These are phyloP conservation scores for Fomitopsis betulina DNA, from an alignment of 1,284 basidiomycete genomes.

Conservation along the genomic window DNA sequence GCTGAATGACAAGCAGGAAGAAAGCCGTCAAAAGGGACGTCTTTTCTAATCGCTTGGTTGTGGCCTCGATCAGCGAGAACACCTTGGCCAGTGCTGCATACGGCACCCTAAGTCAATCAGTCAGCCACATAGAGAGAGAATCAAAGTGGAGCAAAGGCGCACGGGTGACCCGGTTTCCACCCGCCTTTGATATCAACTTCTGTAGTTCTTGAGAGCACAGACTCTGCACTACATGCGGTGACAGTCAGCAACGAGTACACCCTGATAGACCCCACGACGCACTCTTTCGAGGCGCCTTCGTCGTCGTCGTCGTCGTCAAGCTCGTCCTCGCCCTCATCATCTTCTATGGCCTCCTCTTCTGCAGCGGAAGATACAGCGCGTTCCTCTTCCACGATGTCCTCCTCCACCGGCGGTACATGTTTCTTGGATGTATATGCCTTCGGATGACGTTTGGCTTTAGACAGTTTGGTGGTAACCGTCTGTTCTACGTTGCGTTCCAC, in stretches of 20 bases:
- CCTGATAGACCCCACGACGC: conserved; percentile 14
- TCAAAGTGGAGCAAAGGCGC: conserved; percentile 27
- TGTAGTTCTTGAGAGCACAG: conserved; percentile 53
- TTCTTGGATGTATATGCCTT: neutral
- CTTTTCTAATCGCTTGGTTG: conserved; percentile 95
- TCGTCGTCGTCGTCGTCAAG: conserved; percentile 45
- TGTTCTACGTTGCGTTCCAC: neutral
- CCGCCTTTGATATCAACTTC: conserved; percentile 81
- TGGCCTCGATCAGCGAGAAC: conserved; percentile 90
- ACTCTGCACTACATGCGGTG: conserved; percentile 58
- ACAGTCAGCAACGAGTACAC: neutral
- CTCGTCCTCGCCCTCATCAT: conserved; percentile 45
- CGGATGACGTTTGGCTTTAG: conserved; percentile 4
- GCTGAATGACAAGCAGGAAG: conserved; percentile 84
- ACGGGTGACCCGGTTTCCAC: conserved; percentile 89
- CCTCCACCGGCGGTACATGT: neutral
- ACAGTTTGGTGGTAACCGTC: neutral
- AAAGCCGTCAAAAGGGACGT: conserved; percentile 86
- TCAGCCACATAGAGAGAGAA: neutral
- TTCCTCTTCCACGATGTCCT: conserved; percentile 15
- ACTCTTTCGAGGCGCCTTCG: conserved; percentile 62
- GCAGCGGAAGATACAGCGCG: conserved; percentile 12
- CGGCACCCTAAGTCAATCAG: conserved; percentile 63
- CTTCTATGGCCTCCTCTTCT: conserved; percentile 19
- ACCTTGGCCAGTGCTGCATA: conserved; percentile 90